Percentiles rank a stretch among this genome's conserved stretches.
Evolutionary conservation across 768 basidiomycete species (phyloP).

Genomic region (Suillus subaureus): DNA sequence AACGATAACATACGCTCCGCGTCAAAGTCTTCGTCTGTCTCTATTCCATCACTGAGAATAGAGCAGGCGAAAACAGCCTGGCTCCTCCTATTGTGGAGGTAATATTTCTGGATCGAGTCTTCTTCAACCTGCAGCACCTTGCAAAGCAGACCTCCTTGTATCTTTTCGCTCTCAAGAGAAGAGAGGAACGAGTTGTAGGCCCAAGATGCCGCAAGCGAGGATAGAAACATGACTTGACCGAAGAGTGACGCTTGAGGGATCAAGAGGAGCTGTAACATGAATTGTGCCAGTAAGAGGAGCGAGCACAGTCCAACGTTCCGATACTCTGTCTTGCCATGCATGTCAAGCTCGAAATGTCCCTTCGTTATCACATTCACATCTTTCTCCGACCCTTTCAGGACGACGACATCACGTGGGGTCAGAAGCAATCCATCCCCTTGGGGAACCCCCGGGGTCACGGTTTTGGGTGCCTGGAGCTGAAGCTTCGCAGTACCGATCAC

Average conservation of each 20-base stretch:
- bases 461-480: slow-evolving; percentile 16
- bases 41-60: slow-evolving; percentile 26
- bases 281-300: slow-evolving; percentile 34
- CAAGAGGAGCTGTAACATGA: slow-evolving; percentile 36
- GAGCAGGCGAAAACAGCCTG: slow-evolving; percentile 28
- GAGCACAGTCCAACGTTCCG: slow-evolving; percentile 30
- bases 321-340: slow-evolving; percentile 18
- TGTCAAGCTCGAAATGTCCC: slow-evolving; percentile 29
- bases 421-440: slow-evolving; percentile 36
- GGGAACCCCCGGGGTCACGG: slow-evolving; percentile 27
- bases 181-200: slow-evolving; percentile 38
- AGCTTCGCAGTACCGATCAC: slow-evolving; percentile 34
- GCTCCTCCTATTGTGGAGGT: slow-evolving; percentile 24
- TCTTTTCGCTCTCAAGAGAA: slow-evolving; percentile 38
- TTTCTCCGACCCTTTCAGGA: slow-evolving; percentile 34
- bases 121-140: slow-evolving; percentile 17
- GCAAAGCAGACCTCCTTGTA: slow-evolving; percentile 25
- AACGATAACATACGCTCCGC: slow-evolving; percentile 20
- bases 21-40: slow-evolving; percentile 6
- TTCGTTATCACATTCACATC: slow-evolving; percentile 35
- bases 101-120: slow-evolving; percentile 20
- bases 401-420: slow-evolving; percentile 26
- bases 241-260: slow-evolving; percentile 37
- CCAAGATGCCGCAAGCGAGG: slow-evolving; percentile 36
- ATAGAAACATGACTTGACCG: slow-evolving; percentile 38